Conservation (phyloP, 176 grass and related monocot genomes). For the Lolium perenne region DNA sequence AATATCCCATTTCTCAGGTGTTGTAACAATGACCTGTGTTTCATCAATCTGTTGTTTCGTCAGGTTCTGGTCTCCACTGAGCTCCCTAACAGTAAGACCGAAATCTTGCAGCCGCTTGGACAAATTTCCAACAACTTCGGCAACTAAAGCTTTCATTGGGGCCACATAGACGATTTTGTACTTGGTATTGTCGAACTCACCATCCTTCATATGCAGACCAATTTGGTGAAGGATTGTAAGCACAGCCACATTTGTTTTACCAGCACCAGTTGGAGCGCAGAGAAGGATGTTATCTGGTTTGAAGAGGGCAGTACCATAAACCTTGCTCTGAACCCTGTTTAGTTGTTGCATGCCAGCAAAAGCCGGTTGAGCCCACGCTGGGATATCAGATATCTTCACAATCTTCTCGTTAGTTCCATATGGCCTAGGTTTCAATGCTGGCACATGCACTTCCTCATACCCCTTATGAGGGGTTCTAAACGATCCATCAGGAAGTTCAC, state of each 20-base stretch:
- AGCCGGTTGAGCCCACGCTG: conserved; percentile 68
- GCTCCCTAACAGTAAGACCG: conserved; percentile 79
- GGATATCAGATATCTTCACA: conserved; percentile 89
- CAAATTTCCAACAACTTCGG: conserved; percentile 97
- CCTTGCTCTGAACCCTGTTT: conserved; percentile 93
- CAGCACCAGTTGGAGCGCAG: conserved; percentile 95
- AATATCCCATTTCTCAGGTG: conserved; percentile 99
- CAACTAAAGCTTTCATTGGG: conserved; percentile 97
- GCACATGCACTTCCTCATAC: conserved; percentile 89
- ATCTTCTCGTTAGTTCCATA: conserved; percentile 75
- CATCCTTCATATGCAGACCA: conserved; percentile 83
- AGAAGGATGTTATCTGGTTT: conserved; percentile 83
- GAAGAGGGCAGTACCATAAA: conserved; percentile 87
- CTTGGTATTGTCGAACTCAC: conserved; percentile 69
- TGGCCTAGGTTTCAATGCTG: conserved; percentile 66
- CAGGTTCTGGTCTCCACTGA: conserved; percentile 91
- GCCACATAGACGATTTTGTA: conserved; percentile 99
- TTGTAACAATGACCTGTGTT: conserved; percentile 98
- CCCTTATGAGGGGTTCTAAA: conserved; percentile 83
- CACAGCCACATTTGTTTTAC: conserved; percentile 96
- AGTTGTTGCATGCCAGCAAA: conserved; percentile 87
- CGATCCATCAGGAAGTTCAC: conserved; percentile 74
- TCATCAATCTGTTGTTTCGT: conserved; percentile 95
- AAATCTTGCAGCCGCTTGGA: conserved; percentile 62
- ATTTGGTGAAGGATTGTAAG: conserved; percentile 94